phyloP scores from a whole-genome alignment of 2,329 filamentous ascomycete genomes.

The Plectosphaerella plurivora region DNA sequence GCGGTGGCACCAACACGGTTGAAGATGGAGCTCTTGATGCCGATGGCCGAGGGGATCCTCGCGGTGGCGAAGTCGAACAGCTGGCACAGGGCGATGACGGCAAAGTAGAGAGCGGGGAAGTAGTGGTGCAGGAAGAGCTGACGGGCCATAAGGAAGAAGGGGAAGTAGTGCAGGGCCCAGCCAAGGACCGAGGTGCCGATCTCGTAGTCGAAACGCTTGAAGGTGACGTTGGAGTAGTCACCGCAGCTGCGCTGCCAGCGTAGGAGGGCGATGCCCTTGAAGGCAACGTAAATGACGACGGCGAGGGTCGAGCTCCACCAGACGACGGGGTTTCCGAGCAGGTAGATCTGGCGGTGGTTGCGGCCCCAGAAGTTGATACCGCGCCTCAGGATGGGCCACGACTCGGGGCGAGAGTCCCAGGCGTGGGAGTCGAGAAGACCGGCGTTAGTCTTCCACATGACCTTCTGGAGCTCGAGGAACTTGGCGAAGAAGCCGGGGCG shows the following conservation, averaged over 20 bases:
- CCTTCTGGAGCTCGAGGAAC: conserved; percentile 93
- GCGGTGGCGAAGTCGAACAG: conserved; percentile 80
- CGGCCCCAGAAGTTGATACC: conserved; percentile 99
- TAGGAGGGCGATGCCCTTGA: conserved; percentile 84
- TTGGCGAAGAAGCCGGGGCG: conserved; percentile 95
- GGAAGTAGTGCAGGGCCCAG: conserved; percentile 98
- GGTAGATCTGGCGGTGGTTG: conserved; percentile 90
- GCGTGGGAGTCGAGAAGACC: conserved; percentile 94
- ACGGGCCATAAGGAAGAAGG: conserved; percentile 96
- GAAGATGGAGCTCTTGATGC: conserved; percentile 66
- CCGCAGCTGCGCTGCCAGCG: conserved; percentile 91
- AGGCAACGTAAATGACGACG: conserved; percentile 69
- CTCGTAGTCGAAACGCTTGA: conserved; percentile 98
- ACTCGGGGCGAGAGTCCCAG: conserved; percentile 92
- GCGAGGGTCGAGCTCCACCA: conserved; percentile 88
- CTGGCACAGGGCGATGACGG: conserved; percentile 83
- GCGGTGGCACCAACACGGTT: conserved; percentile 69
- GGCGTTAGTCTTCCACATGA: conserved; percentile 99
- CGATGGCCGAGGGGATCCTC: conserved; percentile 63
- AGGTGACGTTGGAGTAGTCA: conserved; percentile 76
- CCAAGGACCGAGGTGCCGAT: conserved; percentile 84
- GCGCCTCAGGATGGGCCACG: conserved; percentile 86
- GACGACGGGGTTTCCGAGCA: conserved; percentile 89
- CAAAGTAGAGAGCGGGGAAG: conserved; percentile 94
- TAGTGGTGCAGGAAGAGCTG: conserved; percentile 99